These are phyloP conservation scores for Trypanosoma theileri DNA, from an alignment of 208 protist genomes.

Conservation along the genomic window DNA sequence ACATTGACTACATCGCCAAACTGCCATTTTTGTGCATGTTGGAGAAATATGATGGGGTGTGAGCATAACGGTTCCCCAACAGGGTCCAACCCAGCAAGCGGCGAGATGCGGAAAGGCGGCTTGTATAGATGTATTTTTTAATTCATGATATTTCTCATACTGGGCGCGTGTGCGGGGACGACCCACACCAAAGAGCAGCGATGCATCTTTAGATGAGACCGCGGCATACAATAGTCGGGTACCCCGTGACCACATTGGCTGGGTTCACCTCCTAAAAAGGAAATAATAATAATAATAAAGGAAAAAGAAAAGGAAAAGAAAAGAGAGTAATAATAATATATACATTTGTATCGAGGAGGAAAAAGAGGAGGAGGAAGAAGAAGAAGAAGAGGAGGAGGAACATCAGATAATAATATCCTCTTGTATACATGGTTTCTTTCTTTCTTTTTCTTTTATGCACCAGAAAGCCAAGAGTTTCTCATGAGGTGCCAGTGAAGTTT, in stretches of 20 bases:
- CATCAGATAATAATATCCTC: too few relatives aligned
- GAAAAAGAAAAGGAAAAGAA: background rate
- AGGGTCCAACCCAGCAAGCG: constrained; percentile 86
- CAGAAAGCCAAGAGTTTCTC: too few relatives aligned
- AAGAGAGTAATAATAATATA: too few relatives aligned
- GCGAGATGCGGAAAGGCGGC: constrained; percentile 79
- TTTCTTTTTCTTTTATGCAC: too few relatives aligned
- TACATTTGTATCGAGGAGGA: too few relatives aligned
- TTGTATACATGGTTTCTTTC: too few relatives aligned
- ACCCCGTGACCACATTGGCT: constrained; percentile 32
- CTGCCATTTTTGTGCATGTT: constrained; percentile 64
- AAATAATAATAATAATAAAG: background rate
- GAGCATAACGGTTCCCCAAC: constrained; percentile 86
- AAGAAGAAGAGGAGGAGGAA: too few relatives aligned
- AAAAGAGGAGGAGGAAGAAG: too few relatives aligned
- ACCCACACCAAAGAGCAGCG: constrained; percentile 64
- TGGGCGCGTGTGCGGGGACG: constrained; percentile 52
- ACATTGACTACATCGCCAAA: constrained; percentile 84
- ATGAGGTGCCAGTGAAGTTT: too few relatives aligned
- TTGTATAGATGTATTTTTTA: constrained; percentile 74
- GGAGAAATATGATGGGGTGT: constrained; percentile 71
- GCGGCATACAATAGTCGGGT: constrained; percentile 16
- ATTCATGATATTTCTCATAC: constrained; percentile 44
- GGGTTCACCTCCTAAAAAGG: background rate
- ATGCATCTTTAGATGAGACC: constrained; percentile 27